Evolutionary conservation across 208 protist species (phyloP).

Genomic region (Jaenimonas drosophilae): DNA sequence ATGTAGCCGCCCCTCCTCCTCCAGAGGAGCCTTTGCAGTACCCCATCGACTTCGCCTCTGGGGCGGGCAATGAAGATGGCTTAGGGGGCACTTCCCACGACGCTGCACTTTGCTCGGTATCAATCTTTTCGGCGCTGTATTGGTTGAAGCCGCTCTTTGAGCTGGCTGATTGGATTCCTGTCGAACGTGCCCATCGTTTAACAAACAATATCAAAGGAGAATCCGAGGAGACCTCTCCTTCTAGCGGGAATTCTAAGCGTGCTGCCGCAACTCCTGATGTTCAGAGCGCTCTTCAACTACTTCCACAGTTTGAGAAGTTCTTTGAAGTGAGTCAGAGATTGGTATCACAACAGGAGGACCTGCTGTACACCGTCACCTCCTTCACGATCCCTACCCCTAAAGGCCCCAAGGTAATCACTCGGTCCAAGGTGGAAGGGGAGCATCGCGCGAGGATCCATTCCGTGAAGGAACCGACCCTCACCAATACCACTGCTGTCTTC

Average conservation of each 20-base stretch:
- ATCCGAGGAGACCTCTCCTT: not conserved
- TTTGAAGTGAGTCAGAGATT: conserved; percentile 37
- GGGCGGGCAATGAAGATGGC: conserved; percentile 5
- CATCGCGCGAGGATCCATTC: conserved; percentile 6
- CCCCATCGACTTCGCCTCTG: conserved; percentile 14
- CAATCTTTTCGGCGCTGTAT: conserved; percentile 34
- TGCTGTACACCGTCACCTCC: conserved; percentile 30
- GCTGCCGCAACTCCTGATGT: conserved; percentile 8
- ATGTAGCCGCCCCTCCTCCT: conserved; percentile 5
- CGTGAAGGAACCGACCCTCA: conserved; percentile 18
- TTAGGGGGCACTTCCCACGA: conserved; percentile 1
- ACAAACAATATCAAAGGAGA: conserved; percentile 1
- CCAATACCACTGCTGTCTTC: conserved; percentile 48
- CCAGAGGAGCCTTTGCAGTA: conserved; percentile 20
- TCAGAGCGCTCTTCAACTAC: conserved; percentile 15
- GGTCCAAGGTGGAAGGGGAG: conserved; percentile 44
- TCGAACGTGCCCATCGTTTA: too few relatives aligned
- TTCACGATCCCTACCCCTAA: conserved; percentile 60
- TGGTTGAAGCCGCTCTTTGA: conserved; percentile 53
- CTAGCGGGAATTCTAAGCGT: not conserved
- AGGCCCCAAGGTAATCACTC: conserved; percentile 41
- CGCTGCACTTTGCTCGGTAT: conserved; percentile 8
- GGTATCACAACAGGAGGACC: conserved; percentile 32
- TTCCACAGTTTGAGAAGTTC: conserved; percentile 37
- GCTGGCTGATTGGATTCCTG: conserved; percentile 34